Evolutionary conservation across 2,329 filamentous ascomycete species (phyloP).

Genomic region (Cladosporium sp.): DNA sequence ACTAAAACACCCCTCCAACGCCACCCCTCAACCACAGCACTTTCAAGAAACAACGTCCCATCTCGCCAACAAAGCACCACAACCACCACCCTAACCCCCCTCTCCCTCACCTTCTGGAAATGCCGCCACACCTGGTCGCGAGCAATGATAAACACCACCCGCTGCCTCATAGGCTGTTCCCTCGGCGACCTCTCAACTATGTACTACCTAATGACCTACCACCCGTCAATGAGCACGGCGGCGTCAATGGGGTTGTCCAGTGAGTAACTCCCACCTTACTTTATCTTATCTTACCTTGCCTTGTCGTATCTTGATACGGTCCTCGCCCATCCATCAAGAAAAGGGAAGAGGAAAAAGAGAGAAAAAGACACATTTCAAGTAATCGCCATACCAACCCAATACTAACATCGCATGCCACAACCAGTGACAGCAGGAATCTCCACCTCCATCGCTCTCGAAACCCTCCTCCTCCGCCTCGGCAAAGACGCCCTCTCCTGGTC

Average conservation of each 20-base stretch:
- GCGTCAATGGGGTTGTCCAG: slow-evolving; percentile 1
- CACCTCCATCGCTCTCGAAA: slow-evolving; percentile 6
- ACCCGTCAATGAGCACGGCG: slow-evolving; percentile 2
- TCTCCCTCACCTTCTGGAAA: slow-evolving; percentile 3
- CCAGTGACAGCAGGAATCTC: slow-evolving; percentile 6
- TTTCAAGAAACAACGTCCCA: too few species aligned
- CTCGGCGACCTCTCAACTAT: slow-evolving; percentile 5
- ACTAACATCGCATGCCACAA: background rate
- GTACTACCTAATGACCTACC: slow-evolving; percentile 7
- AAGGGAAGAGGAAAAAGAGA: too few species aligned
- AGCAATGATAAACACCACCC: slow-evolving; percentile 4
- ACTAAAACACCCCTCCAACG: too few species aligned
- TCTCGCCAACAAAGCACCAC: too few species aligned
- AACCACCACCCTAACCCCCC: background rate
- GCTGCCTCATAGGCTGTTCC: slow-evolving; percentile 7
- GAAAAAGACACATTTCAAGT: too few species aligned
- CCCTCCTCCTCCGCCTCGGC: slow-evolving; percentile 1
- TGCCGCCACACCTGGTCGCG: slow-evolving; percentile 6
- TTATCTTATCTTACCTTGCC: too few species aligned
- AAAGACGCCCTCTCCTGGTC: background rate
- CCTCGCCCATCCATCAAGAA: too few species aligned
- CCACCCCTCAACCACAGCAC: too few species aligned
- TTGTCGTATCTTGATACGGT: too few species aligned
- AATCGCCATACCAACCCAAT: too few species aligned
- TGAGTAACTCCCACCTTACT: background rate